Percentiles rank a stretch among this genome's conserved stretches.
Evolutionary conservation across 768 basidiomycete genomes (phyloP).

Genomic region (Kwoniella sp.): DNA sequence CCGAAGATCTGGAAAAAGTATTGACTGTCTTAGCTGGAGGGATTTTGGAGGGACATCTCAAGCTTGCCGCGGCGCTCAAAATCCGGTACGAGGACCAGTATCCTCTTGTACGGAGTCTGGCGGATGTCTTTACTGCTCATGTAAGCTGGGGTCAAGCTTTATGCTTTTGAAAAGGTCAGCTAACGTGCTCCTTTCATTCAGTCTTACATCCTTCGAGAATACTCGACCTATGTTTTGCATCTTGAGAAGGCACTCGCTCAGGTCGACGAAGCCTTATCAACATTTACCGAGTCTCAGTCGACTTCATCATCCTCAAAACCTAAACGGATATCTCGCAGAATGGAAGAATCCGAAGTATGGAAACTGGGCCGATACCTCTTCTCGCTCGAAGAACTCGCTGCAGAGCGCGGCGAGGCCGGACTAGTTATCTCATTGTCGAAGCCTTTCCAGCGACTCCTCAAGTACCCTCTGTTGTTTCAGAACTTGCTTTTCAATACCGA

Average conservation of each 20-base stretch:
- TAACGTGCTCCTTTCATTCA: conserved; percentile 51
- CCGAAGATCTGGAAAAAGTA: conserved; percentile 81
- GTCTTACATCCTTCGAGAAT: conserved; percentile 92
- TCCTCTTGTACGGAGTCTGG: conserved; percentile 85
- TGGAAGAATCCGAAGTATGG: conserved; percentile 29
- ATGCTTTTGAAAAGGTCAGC: not conserved
- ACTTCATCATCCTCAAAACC: not conserved
- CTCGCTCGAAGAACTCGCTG: conserved; percentile 71
- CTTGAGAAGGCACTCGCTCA: conserved; percentile 86
- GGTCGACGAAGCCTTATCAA: conserved; percentile 75
- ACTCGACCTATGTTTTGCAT: conserved; percentile 91
- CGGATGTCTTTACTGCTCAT: conserved; percentile 93
- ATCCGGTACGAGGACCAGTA: conserved; percentile 95
- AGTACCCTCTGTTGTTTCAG: conserved; percentile 96
- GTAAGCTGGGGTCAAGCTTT: conserved; percentile 60
- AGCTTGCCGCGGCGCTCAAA: conserved; percentile 77
- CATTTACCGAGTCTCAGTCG: conserved; percentile 22
- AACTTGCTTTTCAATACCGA: conserved; percentile 91
- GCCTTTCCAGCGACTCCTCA: conserved; percentile 93
- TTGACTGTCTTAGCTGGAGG: conserved; percentile 83
- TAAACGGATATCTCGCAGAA: conserved; percentile 22
- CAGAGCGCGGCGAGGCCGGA: conserved; percentile 87
- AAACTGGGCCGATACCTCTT: conserved; percentile 23
- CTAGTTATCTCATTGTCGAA: conserved; percentile 93
- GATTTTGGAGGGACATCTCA: conserved; percentile 84